Percentiles rank a stretch among this genome's conserved stretches.
phyloP scores from a whole-genome alignment of 257 asterid species.

The Galeopsis tetrahit region DNA sequence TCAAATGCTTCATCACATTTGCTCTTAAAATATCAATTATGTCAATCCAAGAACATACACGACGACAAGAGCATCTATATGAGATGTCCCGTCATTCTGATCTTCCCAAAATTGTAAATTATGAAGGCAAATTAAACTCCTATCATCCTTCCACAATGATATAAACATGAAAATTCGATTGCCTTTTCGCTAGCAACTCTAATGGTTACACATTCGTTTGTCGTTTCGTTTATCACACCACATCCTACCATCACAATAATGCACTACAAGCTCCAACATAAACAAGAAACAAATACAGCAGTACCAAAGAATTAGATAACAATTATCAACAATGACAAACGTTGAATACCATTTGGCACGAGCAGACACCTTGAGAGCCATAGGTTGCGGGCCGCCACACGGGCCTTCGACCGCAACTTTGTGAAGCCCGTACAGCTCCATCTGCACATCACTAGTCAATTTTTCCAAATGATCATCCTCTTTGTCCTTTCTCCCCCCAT shows the following conservation, averaged over 20 bases:
- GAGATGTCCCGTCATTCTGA: neutral
- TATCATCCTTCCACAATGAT: neutral
- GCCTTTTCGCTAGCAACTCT: neutral
- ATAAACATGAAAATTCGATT: neutral
- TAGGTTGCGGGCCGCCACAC: constrained; percentile 79
- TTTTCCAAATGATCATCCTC: constrained; percentile 42
- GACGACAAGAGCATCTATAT: neutral
- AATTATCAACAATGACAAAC: neutral
- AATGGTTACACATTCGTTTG: neutral
- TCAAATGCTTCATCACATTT: neutral
- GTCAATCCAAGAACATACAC: constrained; percentile 14
- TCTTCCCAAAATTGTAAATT: neutral
- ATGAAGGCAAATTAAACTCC: neutral
- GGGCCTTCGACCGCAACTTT: constrained; percentile 88
- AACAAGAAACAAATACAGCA: neutral
- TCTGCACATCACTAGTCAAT: constrained; percentile 55
- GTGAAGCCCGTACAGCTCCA: constrained; percentile 78
- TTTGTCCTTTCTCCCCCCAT: constrained; percentile 46
- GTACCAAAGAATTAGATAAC: neutral
- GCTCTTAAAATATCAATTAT: constrained; percentile 8
- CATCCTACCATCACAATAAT: constrained; percentile 8
- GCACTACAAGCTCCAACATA: neutral
- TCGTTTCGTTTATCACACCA: neutral
- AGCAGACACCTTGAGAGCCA: constrained; percentile 72
- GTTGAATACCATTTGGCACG: constrained; percentile 84